Evolutionary conservation across 116 monocot genomes (phyloP).

Genomic region (Iris pallida): DNA sequence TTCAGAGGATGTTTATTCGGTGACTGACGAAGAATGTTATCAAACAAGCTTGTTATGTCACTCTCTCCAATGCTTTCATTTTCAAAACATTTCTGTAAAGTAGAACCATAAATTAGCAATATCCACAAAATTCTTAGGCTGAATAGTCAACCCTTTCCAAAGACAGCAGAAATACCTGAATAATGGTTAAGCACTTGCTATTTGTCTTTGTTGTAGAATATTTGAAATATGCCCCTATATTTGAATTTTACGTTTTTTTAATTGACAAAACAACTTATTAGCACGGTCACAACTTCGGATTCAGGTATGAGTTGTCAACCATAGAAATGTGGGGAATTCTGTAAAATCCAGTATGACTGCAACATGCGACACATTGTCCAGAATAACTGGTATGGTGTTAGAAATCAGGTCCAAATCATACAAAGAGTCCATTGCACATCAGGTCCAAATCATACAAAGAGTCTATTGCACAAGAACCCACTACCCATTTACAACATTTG

Average conservation of each 20-base stretch:
- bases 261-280: not conserved
- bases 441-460: conserved; percentile 87
- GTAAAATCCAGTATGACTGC: too few species aligned
- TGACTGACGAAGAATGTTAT: conserved; percentile 28
- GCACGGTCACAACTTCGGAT: not conserved
- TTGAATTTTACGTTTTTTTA: not conserved
- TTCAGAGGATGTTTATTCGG: conserved; percentile 9
- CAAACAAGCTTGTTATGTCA: conserved; percentile 32
- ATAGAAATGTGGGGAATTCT: too few species aligned
- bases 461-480: conserved; percentile 87
- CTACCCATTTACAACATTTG: conserved; percentile 54
- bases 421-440: too few species aligned
- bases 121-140: not conserved
- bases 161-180: not conserved
- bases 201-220: not conserved
- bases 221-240: not conserved
- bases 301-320: too few species aligned
- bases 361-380: conserved; percentile 85
- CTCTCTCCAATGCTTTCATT: conserved; percentile 13
- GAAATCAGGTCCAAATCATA: too few species aligned
- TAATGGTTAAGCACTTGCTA: not conserved
- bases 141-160: not conserved
- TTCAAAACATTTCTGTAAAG: conserved; percentile 20
- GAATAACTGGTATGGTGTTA: conserved; percentile 64
- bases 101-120: conserved; percentile 7